Percentiles rank a stretch among this genome's conserved stretches.
Conservation (phyloP, 208 protist species). For the Leishmania braziliensis region DNA sequence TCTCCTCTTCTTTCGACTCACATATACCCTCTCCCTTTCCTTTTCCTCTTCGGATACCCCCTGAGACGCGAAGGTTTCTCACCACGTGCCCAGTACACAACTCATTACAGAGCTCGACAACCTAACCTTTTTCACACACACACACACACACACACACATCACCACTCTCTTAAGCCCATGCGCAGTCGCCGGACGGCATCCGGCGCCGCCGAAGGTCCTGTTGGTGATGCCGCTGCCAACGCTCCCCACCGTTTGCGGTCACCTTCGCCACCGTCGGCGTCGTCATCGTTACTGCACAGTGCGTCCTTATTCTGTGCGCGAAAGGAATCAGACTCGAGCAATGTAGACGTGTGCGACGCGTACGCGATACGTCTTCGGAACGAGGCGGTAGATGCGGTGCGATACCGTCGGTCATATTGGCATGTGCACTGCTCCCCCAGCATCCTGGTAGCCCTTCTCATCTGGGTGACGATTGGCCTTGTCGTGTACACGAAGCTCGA, state of each 20-base stretch:
- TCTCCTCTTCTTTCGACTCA: neutral
- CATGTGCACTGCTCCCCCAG: constrained; percentile 20
- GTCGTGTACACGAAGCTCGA: constrained; percentile 14
- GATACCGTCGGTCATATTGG: constrained; percentile 2
- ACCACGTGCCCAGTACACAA: neutral
- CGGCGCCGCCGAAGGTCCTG: neutral
- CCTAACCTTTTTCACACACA: neutral
- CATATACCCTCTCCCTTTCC: neutral
- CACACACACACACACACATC: neutral
- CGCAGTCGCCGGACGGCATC: neutral
- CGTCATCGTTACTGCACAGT: neutral
- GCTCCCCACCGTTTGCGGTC: neutral
- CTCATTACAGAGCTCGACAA: too few relatives aligned
- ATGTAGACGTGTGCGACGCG: constrained; percentile 14
- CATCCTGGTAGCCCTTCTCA: constrained; percentile 19
- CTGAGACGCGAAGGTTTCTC: neutral
- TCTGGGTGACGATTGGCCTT: constrained; percentile 21
- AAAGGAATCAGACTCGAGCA: neutral
- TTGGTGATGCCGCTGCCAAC: neutral
- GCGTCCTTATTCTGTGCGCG: neutral
- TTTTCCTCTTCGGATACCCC: neutral
- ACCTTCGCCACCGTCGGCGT: neutral
- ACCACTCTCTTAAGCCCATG: neutral
- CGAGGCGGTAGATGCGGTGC: constrained; percentile 6
- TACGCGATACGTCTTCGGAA: constrained; percentile 10